Conservation (phyloP, 2,329 filamentous ascomycete species). For the Ophiostoma perfectum region DNA sequence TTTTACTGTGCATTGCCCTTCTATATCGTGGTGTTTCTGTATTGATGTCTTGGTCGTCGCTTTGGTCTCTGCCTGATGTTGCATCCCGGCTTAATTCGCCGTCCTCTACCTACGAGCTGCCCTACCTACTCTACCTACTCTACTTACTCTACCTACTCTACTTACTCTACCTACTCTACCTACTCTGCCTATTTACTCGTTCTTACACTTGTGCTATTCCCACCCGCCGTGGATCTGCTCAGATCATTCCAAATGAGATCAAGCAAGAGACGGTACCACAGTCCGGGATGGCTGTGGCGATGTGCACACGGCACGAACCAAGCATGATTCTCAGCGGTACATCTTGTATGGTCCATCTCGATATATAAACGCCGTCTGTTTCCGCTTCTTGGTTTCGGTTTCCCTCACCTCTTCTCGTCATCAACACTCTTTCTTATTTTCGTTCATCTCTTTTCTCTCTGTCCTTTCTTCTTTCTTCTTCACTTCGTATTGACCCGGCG, state of each 20-base stretch:
- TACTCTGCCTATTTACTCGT: too few species aligned
- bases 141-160: too few species aligned
- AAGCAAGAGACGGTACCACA: not conserved
- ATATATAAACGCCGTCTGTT: not conserved
- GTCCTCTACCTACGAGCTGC: too few species aligned
- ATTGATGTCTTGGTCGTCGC: too few species aligned
- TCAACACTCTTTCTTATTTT: not conserved
- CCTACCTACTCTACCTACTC: too few species aligned
- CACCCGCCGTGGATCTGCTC: not conserved
- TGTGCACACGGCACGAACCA: not conserved
- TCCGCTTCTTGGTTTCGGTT: not conserved
- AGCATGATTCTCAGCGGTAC: not conserved
- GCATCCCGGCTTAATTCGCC: too few species aligned
- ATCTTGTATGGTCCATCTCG: not conserved
- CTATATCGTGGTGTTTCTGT: too few species aligned
- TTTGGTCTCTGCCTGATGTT: too few species aligned
- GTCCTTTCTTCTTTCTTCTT: not conserved
- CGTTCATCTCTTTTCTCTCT: not conserved
- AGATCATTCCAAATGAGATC: not conserved
- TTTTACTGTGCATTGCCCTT: not conserved
- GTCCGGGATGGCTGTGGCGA: not conserved
- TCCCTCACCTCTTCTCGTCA: not conserved
- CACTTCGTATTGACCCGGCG: constrained; percentile 5
- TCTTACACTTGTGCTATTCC: not conserved
- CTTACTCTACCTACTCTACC: too few species aligned